A percentile compares a stretch with the other conserved stretches of the same genome.
Conservation (phyloP, 345 rosid genomes). For the Salix exigua region DNA sequence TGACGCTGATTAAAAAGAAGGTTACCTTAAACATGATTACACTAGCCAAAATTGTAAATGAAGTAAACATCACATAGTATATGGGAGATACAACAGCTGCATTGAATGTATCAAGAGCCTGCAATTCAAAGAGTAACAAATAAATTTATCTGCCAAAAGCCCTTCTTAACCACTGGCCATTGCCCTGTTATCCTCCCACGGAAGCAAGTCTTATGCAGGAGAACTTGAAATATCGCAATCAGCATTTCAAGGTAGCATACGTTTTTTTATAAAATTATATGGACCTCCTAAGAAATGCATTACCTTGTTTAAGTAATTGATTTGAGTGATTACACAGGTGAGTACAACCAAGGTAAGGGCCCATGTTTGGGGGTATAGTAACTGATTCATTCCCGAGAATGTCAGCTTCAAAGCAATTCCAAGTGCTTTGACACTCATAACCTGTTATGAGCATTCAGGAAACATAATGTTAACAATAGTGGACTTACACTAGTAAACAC, state of each 20-base stretch:
- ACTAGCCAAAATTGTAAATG: slow-evolving; percentile 22
- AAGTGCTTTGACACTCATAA: slow-evolving; percentile 33
- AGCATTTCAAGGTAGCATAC: background rate
- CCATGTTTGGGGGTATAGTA: slow-evolving; percentile 29
- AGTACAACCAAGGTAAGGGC: slow-evolving; percentile 18
- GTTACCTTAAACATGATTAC: slow-evolving; percentile 24
- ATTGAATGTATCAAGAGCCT: slow-evolving; percentile 28
- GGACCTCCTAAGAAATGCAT: background rate
- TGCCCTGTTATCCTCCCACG: background rate
- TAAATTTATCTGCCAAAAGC: background rate
- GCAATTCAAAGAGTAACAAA: slow-evolving; percentile 3
- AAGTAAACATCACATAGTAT: slow-evolving; percentile 25
- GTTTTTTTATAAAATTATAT: background rate
- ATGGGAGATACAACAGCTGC: slow-evolving; percentile 22
- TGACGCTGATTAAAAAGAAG: background rate
- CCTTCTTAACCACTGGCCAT: background rate
- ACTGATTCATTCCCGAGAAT: slow-evolving; percentile 29
- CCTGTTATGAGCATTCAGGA: slow-evolving; percentile 11
- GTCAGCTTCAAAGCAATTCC: slow-evolving; percentile 34
- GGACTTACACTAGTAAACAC: background rate
- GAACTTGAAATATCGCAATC: background rate
- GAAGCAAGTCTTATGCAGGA: background rate
- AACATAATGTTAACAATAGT: background rate
- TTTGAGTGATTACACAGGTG: slow-evolving; percentile 24
- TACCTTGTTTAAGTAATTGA: slow-evolving; percentile 38